Percentiles rank a stretch among this genome's conserved stretches.
These are phyloP conservation scores for Saccharomyces hybrid DNA, from an alignment of 1,139 yeast genomes.

Conservation along the genomic window DNA sequence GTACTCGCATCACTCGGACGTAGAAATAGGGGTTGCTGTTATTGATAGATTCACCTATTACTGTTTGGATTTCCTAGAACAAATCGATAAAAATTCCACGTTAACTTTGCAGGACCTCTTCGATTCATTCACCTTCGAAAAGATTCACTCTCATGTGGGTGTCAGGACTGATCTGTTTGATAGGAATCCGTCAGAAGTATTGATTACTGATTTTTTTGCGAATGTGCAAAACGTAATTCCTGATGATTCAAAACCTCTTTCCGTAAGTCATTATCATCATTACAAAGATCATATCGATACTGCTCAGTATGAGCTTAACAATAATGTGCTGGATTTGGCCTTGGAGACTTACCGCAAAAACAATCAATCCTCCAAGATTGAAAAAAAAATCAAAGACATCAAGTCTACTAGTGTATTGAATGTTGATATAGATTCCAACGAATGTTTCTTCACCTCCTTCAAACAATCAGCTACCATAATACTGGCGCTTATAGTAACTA, in stretches of 20 bases:
- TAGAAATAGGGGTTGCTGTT: conserved; percentile 94
- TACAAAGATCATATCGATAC: conserved; percentile 5
- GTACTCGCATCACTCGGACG: conserved; percentile 91
- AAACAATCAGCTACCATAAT: background rate
- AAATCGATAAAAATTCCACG: conserved; percentile 64
- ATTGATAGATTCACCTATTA: conserved; percentile 93
- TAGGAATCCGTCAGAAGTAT: conserved; percentile 60
- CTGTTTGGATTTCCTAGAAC: conserved; percentile 82
- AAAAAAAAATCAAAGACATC: background rate
- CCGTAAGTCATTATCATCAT: conserved; percentile 2
- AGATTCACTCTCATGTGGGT: conserved; percentile 89
- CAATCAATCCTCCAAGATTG: background rate
- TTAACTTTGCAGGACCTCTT: conserved; percentile 75
- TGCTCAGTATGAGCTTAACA: background rate
- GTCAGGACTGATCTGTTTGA: conserved; percentile 71
- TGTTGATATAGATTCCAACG: background rate
- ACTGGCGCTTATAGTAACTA: background rate
- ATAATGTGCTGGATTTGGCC: conserved; percentile 17
- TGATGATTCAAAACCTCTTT: conserved; percentile 31
- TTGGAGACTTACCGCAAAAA: conserved; percentile 7
- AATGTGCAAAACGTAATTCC: conserved; percentile 78
- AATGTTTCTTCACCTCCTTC: background rate
- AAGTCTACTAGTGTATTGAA: background rate
- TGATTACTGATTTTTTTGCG: conserved; percentile 90
- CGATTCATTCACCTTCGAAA: conserved; percentile 72